Percentiles rank a stretch among this genome's conserved stretches.
These are phyloP conservation scores for Lodderomyces parapsilosis DNA, from an alignment of 1,139 yeast species.

Conservation along the genomic window DNA sequence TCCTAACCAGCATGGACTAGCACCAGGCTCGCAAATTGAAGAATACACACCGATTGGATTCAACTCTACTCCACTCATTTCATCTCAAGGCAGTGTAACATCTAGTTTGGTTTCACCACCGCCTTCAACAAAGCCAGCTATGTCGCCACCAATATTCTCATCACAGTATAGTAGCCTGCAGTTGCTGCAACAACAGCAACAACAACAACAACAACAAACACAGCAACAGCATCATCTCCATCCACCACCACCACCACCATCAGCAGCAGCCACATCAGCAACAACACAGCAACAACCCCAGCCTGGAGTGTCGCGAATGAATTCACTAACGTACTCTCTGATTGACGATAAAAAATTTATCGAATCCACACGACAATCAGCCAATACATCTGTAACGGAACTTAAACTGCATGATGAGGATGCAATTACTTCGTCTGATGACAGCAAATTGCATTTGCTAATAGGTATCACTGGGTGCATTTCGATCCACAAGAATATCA, in stretches of 20 bases:
- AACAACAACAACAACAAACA: neutral
- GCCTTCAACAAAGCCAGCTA: neutral
- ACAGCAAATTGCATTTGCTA: slow-evolving; percentile 23
- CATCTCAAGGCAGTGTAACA: slow-evolving; percentile 9
- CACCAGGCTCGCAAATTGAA: slow-evolving; percentile 1
- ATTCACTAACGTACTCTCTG: slow-evolving; percentile 16
- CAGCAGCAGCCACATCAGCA: too few relatives aligned
- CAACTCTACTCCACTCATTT: slow-evolving; percentile 4
- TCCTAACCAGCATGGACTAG: slow-evolving; percentile 24
- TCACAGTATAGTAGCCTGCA: neutral
- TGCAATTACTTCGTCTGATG: slow-evolving; percentile 7
- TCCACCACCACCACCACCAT: neutral
- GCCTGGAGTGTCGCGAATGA: slow-evolving; percentile 12
- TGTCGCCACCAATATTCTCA: neutral
- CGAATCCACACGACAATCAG: slow-evolving; percentile 14
- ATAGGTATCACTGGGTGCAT: slow-evolving; percentile 32
- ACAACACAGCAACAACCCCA: neutral
- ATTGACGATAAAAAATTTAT: slow-evolving; percentile 16
- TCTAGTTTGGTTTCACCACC: slow-evolving; percentile 11
- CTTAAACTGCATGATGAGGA: slow-evolving; percentile 3
- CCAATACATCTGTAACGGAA: slow-evolving; percentile 4
- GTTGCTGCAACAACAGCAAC: neutral
- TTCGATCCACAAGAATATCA: slow-evolving; percentile 24
- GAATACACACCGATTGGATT: neutral
- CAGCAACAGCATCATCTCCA: neutral